Base-by-base conservation (phyloP, 495 filamentous ascomycete genomes). In the Lasiosphaeria ovina region DNA sequence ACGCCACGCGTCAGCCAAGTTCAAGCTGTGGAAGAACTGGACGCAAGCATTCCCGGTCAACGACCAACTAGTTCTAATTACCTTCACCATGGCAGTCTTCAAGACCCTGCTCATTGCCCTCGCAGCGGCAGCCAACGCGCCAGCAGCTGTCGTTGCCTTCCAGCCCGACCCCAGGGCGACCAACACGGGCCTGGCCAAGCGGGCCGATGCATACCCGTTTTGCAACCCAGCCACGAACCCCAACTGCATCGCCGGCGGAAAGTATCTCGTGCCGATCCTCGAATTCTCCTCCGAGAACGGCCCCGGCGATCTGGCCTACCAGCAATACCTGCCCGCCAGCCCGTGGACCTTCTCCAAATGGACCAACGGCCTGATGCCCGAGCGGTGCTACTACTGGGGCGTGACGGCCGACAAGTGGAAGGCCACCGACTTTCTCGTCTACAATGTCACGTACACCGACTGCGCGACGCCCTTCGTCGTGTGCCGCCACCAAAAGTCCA, bases 381-480 rank as follows among this genome's bases (percentile, higher is more conserved):
- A 61, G 51, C 10, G 35, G 7, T 65, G 62, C 55, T 59, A 65
- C 48, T 52, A 55, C 55, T 65, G 62, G 62, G 62, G 54, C 11
- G 62, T 61, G 31, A 52, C 49, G 3, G 14, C 6, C 4, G 58
- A 65, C 51, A 16, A 61, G 5, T 65, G 58, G 58, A 54, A 36
- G 5, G 40, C 59, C 1, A 14, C 58, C 17, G 62, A 61, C 32
- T 65, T 65, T 36, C 52, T 31, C 31, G 44, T 61, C 7, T 65
- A 59, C 50, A 65, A 65, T 35, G 62, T 65, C 48, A 65, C 62
- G 17, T 65, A 51, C 35, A n/a, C 58, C 32, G 62, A 65, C 58
- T 64, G 62, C 51, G 31, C 17, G 34, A n/a, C 33, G n/a, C 61
- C 61, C 3, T 62, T 47, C 12, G 61, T 62, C 2, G 44, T 62